phyloP scores from a whole-genome alignment of 1,139 yeast genomes.

The Kodamaea suecica region DNA sequence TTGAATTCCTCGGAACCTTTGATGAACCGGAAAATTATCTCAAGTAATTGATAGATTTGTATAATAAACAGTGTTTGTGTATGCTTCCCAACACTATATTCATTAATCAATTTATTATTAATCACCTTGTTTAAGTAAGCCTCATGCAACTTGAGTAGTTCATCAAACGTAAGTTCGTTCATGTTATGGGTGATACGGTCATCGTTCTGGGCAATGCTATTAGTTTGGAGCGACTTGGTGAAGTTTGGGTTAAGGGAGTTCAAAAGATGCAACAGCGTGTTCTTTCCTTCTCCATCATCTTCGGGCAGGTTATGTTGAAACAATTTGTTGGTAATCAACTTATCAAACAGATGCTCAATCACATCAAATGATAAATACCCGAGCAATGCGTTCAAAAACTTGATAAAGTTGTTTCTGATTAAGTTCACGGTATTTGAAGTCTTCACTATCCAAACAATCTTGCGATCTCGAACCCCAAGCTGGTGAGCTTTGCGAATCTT shows the following conservation, averaged over 20 bases:
- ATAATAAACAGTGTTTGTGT: slow-evolving; percentile 41
- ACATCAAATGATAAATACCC: slow-evolving; percentile 47
- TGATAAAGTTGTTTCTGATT: slow-evolving; percentile 44
- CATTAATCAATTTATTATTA: slow-evolving; percentile 39
- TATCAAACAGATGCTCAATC: slow-evolving; percentile 41
- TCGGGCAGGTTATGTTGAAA: slow-evolving; percentile 17
- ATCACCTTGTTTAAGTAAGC: slow-evolving; percentile 38
- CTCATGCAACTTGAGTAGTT: slow-evolving; percentile 40
- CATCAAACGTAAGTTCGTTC: slow-evolving; percentile 43
- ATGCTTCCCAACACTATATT: slow-evolving; percentile 32
- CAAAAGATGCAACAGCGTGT: slow-evolving; percentile 14
- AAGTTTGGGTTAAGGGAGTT: slow-evolving; percentile 14
- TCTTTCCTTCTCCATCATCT: slow-evolving; percentile 10
- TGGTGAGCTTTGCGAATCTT: slow-evolving; percentile 11
- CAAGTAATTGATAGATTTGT: slow-evolving; percentile 46
- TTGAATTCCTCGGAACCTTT: slow-evolving; percentile 46
- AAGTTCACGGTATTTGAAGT: slow-evolving; percentile 40
- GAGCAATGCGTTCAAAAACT: slow-evolving; percentile 43
- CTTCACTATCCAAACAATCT: slow-evolving; percentile 27
- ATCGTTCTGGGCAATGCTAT: slow-evolving; percentile 3
- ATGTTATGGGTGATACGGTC: slow-evolving; percentile 13
- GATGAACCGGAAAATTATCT: slow-evolving; percentile 41
- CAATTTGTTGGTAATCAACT: slow-evolving; percentile 23
- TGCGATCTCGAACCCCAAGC: slow-evolving; percentile 20
- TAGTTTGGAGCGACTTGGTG: slow-evolving; percentile 8